These are phyloP conservation scores for Aspergillus pseudoviridinutans DNA, from an alignment of 2,329 filamentous ascomycete species.

Conservation along the genomic window DNA sequence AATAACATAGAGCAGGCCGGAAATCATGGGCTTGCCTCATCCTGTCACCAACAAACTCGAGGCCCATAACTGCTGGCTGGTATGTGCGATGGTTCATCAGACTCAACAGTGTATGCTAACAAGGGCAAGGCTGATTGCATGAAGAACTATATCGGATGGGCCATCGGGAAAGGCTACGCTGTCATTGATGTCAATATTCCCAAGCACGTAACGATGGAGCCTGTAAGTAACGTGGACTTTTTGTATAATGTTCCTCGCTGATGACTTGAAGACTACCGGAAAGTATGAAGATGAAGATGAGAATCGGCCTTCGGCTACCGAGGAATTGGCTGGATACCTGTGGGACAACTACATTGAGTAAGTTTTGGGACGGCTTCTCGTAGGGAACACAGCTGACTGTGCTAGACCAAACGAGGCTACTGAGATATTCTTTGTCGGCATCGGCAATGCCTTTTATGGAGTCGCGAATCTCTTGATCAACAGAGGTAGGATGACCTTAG, in stretches of 20 bases:
- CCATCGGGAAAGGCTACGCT: slow-evolving; percentile 68
- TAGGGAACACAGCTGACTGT: not conserved
- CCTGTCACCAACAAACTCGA: slow-evolving; percentile 69
- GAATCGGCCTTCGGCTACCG: slow-evolving; percentile 53
- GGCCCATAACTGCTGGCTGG: slow-evolving; percentile 82
- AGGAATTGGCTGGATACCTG: slow-evolving; percentile 76
- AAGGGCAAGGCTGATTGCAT: slow-evolving; percentile 69
- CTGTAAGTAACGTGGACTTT: slow-evolving; percentile 42
- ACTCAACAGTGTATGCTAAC: slow-evolving; percentile 23
- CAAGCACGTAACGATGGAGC: slow-evolving; percentile 63
- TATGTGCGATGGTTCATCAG: slow-evolving; percentile 47
- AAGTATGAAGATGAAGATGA: slow-evolving; percentile 45
- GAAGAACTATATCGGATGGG: slow-evolving; percentile 80
- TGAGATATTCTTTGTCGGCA: slow-evolving; percentile 79
- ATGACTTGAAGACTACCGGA: slow-evolving; percentile 26
- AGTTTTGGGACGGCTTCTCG: slow-evolving; percentile 15
- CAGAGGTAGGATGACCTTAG: slow-evolving; percentile 53
- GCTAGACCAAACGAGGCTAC: slow-evolving; percentile 59
- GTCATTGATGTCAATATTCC: slow-evolving; percentile 92
- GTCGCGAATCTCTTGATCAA: slow-evolving; percentile 76
- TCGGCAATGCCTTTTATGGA: slow-evolving; percentile 83
- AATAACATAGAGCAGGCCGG: slow-evolving; percentile 52
- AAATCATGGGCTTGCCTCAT: slow-evolving; percentile 64
- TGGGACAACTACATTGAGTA: slow-evolving; percentile 96
- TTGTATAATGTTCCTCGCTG: slow-evolving; percentile 11